Conservation (phyloP, 2,329 filamentous ascomycete genomes). For the Mycosphaerelloides madeirae region DNA sequence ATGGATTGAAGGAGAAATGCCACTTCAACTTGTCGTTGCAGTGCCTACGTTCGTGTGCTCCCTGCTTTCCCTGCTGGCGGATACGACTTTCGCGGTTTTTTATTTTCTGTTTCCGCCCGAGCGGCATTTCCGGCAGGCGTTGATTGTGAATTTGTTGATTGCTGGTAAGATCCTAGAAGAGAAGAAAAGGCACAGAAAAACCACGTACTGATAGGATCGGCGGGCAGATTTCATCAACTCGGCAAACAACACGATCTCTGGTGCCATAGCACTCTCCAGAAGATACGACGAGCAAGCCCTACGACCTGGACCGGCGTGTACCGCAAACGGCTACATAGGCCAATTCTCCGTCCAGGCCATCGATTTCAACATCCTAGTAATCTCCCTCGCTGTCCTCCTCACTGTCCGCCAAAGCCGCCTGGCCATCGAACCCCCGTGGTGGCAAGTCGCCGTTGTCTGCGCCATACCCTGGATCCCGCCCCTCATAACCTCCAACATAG, state of each 20-base stretch:
- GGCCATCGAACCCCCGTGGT: slow-evolving; percentile 27
- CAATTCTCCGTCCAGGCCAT: slow-evolving; percentile 44
- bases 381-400: slow-evolving; percentile 41
- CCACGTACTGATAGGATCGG: slow-evolving; percentile 1
- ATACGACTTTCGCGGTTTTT: slow-evolving; percentile 13
- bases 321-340: slow-evolving; percentile 42
- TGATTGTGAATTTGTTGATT: slow-evolving; percentile 20
- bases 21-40: slow-evolving; percentile 11
- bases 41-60: slow-evolving; percentile 21
- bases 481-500: slow-evolving; percentile 33
- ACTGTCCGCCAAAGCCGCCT: slow-evolving; percentile 36
- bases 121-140: slow-evolving; percentile 19
- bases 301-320: slow-evolving; percentile 33
- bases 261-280: slow-evolving; percentile 33
- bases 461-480: slow-evolving; percentile 40
- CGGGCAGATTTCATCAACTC: slow-evolving; percentile 42
- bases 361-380: slow-evolving; percentile 43
- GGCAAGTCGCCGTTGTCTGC: slow-evolving; percentile 34
- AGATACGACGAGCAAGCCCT: slow-evolving; percentile 19
- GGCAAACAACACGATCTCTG: slow-evolving; percentile 42
- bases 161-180: slow-evolving; percentile 9
- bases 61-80: slow-evolving; percentile 14
- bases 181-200: too few species aligned
- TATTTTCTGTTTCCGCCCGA: slow-evolving; percentile 19
- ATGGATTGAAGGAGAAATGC: not conserved